These are phyloP conservation scores for Chlorencoelia australis DNA, from an alignment of 2,329 filamentous ascomycete species.

Conservation along the genomic window DNA sequence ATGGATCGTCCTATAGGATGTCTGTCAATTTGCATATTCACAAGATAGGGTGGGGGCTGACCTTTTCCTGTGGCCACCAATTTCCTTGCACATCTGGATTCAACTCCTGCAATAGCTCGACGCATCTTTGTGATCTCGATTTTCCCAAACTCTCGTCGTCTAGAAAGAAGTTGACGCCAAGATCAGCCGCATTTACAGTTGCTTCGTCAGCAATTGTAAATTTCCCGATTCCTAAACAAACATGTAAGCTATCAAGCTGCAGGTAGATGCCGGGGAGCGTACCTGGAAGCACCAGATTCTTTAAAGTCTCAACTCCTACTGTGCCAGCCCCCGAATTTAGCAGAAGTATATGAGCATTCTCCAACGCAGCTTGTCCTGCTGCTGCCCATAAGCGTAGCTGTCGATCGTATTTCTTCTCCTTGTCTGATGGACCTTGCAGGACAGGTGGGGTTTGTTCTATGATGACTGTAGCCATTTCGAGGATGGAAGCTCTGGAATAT, in stretches of 20 bases:
- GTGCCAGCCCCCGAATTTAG: constrained; percentile 82
- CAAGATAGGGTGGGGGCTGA: constrained; percentile 16
- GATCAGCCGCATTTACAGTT: constrained; percentile 66
- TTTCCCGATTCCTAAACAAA: constrained; percentile 64
- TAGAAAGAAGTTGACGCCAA: constrained; percentile 96
- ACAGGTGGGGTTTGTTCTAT: constrained; percentile 31
- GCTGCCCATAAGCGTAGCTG: constrained; percentile 94
- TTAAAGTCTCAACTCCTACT: constrained; percentile 81
- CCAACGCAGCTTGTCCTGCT: constrained; percentile 79
- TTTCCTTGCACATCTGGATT: constrained; percentile 85
- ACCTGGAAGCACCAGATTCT: constrained; percentile 93
- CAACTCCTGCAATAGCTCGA: constrained; percentile 69
- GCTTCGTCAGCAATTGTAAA: constrained; percentile 85
- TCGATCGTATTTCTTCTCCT: constrained; percentile 78
- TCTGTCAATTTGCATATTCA: not conserved
- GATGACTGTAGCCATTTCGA: constrained; percentile 23
- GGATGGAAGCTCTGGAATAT: no score
- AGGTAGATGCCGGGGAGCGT: no score
- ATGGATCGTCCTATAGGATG: constrained; percentile 27
- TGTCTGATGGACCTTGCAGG: constrained; percentile 44
- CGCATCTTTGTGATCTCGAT: constrained; percentile 67
- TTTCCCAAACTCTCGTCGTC: constrained; percentile 69
- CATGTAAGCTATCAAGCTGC: no score
- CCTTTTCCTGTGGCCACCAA: constrained; percentile 47
- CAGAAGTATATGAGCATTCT: constrained; percentile 83